Percentiles rank a stretch among this genome's conserved stretches.
Evolutionary conservation across 139 green algal species (phyloP).

Genomic region (Dunaliella primolecta): DNA sequence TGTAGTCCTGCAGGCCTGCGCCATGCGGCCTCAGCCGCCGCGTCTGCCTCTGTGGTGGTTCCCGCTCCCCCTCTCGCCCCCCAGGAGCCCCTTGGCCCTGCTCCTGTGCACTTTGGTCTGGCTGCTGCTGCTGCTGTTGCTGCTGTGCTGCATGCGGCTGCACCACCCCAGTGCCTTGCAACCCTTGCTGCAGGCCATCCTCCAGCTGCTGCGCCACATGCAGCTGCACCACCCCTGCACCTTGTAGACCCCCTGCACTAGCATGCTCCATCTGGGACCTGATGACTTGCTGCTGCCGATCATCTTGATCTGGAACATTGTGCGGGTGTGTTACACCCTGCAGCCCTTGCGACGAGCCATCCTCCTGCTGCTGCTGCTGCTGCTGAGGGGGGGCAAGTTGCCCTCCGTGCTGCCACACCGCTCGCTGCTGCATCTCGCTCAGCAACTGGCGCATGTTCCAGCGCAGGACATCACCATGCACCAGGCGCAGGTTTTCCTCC

Average conservation of each 20-base stretch:
- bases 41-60: too few relatives aligned
- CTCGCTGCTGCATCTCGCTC: conserved; percentile 23
- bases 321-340: too few relatives aligned
- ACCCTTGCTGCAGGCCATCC: neutral
- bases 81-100: neutral
- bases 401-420: neutral
- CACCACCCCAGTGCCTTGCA: neutral
- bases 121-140: neutral
- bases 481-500: conserved; percentile 43
- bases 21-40: too few relatives aligned
- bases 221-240: too few relatives aligned
- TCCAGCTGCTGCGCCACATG: neutral
- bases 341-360: neutral
- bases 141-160: conserved; percentile 2
- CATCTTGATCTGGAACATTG: too few relatives aligned
- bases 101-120: conserved; percentile 12
- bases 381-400: neutral
- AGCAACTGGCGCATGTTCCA: conserved; percentile 45
- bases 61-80: too few relatives aligned
- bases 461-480: conserved; percentile 70
- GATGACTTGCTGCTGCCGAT: too few relatives aligned
- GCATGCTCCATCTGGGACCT: too few relatives aligned
- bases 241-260: too few relatives aligned
- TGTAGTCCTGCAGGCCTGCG: too few relatives aligned
- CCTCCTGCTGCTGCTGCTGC: neutral